Conservation (phyloP, 768 basidiomycete genomes). For the Coprinopsis marcescibilis region DNA sequence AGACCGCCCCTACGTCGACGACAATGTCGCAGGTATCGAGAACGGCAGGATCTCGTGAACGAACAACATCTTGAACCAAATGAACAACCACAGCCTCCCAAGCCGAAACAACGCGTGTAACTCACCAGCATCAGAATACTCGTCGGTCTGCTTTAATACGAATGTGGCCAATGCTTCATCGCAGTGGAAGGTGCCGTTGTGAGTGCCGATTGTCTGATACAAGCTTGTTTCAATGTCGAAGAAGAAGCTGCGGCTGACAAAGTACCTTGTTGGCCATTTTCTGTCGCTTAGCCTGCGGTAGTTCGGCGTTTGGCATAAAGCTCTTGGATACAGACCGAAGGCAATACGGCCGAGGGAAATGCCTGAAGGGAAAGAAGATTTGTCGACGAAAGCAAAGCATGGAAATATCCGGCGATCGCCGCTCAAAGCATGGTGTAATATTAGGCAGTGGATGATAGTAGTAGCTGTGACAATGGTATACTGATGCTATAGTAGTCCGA, state of each 20-base stretch:
- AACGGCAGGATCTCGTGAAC: slow-evolving; percentile 65
- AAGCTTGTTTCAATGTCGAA: slow-evolving; percentile 5
- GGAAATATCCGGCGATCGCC: slow-evolving; percentile 11
- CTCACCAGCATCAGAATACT: slow-evolving; percentile 72
- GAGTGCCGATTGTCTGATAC: slow-evolving; percentile 87
- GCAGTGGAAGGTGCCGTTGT: slow-evolving; percentile 94
- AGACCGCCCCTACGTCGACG: slow-evolving; percentile 92
- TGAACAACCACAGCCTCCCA: not conserved
- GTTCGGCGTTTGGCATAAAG: slow-evolving; percentile 17
- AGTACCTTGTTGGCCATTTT: slow-evolving; percentile 33
- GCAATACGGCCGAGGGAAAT: slow-evolving; percentile 1
- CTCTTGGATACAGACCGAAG: slow-evolving; percentile 1
- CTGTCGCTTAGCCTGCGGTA: slow-evolving; percentile 29
- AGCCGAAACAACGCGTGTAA: not conserved
- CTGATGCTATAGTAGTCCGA: too few relatives aligned
- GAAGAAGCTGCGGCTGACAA: not conserved
- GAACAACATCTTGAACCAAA: slow-evolving; percentile 48
- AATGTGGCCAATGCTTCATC: slow-evolving; percentile 95
- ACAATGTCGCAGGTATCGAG: slow-evolving; percentile 87
- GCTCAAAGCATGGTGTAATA: too few relatives aligned
- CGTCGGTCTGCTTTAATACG: slow-evolving; percentile 70
- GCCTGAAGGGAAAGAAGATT: not conserved
- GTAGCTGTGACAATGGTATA: too few relatives aligned
- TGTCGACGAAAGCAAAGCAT: not conserved
- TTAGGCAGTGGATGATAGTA: too few relatives aligned